Conservation (phyloP, 805 yeast species). For the Wickerhamiella sorbophila region DNA sequence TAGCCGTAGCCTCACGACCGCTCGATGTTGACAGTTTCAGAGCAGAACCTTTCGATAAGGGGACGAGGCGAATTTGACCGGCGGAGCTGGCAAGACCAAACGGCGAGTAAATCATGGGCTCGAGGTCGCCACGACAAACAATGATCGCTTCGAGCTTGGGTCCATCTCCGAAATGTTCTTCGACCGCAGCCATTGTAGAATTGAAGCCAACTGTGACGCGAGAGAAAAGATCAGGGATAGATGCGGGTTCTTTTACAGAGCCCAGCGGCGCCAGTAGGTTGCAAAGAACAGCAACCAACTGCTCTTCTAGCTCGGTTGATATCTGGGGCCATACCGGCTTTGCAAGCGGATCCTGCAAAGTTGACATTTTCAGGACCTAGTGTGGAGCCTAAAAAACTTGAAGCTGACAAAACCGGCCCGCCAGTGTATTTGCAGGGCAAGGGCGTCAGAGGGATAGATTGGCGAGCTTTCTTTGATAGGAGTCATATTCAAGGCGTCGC, state of each 20-base stretch:
- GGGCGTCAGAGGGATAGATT: constrained; percentile 1
- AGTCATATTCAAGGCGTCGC: constrained; percentile 9
- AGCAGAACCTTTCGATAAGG: constrained; percentile 12
- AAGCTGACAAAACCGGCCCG: background rate
- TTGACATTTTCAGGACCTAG: too few species aligned
- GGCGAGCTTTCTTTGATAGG: constrained; percentile 6
- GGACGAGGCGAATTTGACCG: constrained; percentile 8
- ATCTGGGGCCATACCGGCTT: constrained; percentile 18
- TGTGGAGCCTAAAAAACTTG: background rate
- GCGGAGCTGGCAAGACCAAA: constrained; percentile 16
- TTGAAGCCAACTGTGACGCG: constrained; percentile 17
- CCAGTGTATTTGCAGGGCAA: background rate
- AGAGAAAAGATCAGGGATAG: constrained; percentile 8
- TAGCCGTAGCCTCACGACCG: constrained; percentile 7
- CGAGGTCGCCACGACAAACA: constrained; percentile 14
- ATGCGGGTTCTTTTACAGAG: constrained; percentile 2
- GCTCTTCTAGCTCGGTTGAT: constrained; percentile 5
- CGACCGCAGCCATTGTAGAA: constrained; percentile 16
- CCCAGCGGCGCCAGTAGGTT: constrained; percentile 4
- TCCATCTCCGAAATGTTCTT: constrained; percentile 3
- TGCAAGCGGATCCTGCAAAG: constrained; percentile 13
- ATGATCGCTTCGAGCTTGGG: constrained; percentile 8
- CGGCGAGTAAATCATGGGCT: constrained; percentile 11
- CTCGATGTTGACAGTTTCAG: constrained; percentile 3
- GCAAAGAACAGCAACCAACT: constrained; percentile 4